Evolutionary conservation across 768 basidiomycete species (phyloP).

Genomic region (Naganishia vishniacii): DNA sequence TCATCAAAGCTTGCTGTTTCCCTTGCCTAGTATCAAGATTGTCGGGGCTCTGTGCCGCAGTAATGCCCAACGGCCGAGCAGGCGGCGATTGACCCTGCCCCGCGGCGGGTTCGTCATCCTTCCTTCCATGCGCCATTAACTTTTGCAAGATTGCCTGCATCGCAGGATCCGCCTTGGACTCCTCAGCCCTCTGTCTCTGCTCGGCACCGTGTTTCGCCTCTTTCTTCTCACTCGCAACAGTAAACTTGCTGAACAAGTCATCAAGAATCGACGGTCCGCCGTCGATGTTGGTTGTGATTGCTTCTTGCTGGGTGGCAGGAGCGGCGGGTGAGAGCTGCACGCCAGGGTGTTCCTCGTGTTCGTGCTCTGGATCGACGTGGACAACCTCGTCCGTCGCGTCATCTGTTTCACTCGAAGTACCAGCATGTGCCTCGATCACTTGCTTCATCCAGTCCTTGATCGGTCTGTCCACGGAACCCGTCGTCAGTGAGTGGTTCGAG

Average conservation of each 20-base stretch:
- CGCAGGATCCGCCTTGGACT: not conserved
- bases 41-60: too few species aligned
- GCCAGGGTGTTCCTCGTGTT: not conserved
- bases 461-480: conserved; percentile 6
- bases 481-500: not conserved
- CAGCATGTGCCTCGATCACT: conserved; percentile 13
- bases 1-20: conserved; percentile 13
- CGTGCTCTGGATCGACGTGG: conserved; percentile 18
- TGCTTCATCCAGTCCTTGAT: conserved; percentile 40
- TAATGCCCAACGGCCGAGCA: too few species aligned
- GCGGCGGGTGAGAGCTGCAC: not conserved
- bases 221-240: conserved; percentile 5
- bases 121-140: not conserved
- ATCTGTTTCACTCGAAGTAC: not conserved
- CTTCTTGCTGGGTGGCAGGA: not conserved
- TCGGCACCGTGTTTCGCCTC: conserved; percentile 7
- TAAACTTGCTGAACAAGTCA: conserved; percentile 17
- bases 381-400: conserved; percentile 11
- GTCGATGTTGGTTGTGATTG: conserved; percentile 2
- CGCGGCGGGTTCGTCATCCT: not conserved
- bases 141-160: conserved; percentile 19
- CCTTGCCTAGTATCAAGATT: not conserved
- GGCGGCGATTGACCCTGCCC: too few species aligned
- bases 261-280: conserved; percentile 6
- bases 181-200: not conserved